Evolutionary conservation across 2,329 filamentous ascomycete species (phyloP).

Genomic region (Parafenestella ontariensis): DNA sequence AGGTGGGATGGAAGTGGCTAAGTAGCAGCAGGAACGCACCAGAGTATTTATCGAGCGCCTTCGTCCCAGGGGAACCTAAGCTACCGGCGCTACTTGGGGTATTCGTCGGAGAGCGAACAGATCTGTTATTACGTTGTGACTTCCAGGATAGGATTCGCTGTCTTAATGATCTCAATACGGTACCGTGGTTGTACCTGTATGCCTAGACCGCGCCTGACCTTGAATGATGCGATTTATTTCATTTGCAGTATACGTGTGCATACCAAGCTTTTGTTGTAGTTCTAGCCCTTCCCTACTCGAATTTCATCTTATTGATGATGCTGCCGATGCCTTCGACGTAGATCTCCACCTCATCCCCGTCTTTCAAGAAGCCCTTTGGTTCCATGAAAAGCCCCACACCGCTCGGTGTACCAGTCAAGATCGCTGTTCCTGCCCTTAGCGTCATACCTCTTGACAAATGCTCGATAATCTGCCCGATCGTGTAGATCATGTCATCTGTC

Average conservation of each 20-base stretch:
- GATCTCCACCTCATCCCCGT: constrained; percentile 47
- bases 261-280: not conserved
- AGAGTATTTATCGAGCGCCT: too few relatives aligned
- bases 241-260: not conserved
- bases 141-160: too few relatives aligned
- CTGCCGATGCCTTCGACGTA: constrained; percentile 45
- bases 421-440: constrained; percentile 54
- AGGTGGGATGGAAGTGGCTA: not conserved
- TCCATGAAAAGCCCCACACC: constrained; percentile 49
- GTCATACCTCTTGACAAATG: constrained; percentile 57
- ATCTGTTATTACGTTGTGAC: too few relatives aligned
- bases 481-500: constrained; percentile 58
- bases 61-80: too few relatives aligned
- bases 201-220: not conserved
- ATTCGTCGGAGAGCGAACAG: too few relatives aligned
- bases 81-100: too few relatives aligned
- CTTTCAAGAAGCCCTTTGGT: constrained; percentile 46
- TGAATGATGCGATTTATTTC: not conserved
- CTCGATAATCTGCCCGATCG: constrained; percentile 51
- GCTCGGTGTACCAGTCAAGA: constrained; percentile 60
- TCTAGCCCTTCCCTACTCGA: constrained; percentile 27
- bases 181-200: too few relatives aligned
- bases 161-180: too few relatives aligned
- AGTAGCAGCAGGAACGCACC: too few relatives aligned
- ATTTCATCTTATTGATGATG: constrained; percentile 43